These are phyloP conservation scores for Lasiodiplodia citricola DNA, from an alignment of 2,329 filamentous ascomycete genomes.

Conservation along the genomic window DNA sequence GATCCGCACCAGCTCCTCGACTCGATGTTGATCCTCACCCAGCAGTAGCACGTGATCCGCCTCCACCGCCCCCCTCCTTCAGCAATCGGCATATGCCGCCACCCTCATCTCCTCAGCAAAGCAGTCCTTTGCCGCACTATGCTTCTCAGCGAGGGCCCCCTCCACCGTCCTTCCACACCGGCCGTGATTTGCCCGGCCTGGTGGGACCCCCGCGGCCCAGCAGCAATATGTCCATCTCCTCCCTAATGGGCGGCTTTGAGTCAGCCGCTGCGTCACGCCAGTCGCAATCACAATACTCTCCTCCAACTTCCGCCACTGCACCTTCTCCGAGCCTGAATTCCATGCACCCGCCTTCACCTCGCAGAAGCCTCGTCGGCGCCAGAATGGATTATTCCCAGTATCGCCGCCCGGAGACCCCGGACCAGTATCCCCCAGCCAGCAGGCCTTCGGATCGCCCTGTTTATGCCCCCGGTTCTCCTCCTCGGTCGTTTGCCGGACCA, in stretches of 20 bases:
- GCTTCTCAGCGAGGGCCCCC: conserved; percentile 51
- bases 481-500: conserved; percentile 31
- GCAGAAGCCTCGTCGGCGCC: conserved; percentile 39
- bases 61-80: conserved; percentile 50
- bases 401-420: conserved; percentile 45
- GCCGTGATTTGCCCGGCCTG: conserved; percentile 62
- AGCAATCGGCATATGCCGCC: conserved; percentile 54
- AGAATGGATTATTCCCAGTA: conserved; percentile 44
- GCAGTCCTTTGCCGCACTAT: conserved; percentile 44
- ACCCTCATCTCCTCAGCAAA: conserved; percentile 55
- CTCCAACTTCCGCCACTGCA: conserved; percentile 42
- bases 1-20: conserved; percentile 24
- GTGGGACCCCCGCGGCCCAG: conserved; percentile 60
- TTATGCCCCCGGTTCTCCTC: conserved; percentile 40
- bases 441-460: conserved; percentile 36
- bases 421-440: conserved; percentile 41
- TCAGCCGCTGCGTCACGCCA: conserved; percentile 44
- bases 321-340: conserved; percentile 45
- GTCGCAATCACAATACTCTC: conserved; percentile 52
- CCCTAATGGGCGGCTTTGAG: conserved; percentile 66
- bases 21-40: conserved; percentile 34
- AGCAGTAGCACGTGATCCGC: conserved; percentile 44
- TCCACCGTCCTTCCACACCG: conserved; percentile 51
- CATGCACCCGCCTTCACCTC: conserved; percentile 56
- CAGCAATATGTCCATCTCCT: conserved; percentile 76